phyloP scores from a whole-genome alignment of 768 basidiomycete species.

The Russula vinacea region DNA sequence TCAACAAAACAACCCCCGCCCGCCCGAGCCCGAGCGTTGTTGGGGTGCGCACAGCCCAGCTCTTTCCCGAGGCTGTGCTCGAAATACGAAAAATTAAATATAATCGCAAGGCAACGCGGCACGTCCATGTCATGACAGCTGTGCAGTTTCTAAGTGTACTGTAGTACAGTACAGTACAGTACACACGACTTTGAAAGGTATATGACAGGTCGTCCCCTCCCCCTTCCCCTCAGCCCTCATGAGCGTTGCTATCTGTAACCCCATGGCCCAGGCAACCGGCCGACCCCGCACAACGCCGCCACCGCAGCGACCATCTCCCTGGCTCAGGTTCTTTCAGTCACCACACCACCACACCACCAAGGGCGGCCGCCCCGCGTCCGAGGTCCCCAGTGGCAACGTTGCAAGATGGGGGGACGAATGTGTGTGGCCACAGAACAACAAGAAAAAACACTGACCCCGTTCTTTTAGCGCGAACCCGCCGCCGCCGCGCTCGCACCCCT shows the following conservation, averaged over 20 bases:
- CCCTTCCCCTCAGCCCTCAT: not conserved
- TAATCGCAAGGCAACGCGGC: not conserved
- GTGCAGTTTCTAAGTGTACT: not conserved
- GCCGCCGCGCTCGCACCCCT: not conserved
- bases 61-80: too few species aligned
- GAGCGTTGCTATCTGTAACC: constrained; percentile 9
- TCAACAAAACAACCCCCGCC: too few species aligned
- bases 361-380: not conserved
- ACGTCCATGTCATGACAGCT: constrained; percentile 2
- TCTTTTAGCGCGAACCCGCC: not conserved
- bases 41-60: too few species aligned
- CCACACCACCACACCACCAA: not conserved
- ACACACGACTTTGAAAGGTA: too few species aligned
- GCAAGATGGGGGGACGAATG: not conserved
- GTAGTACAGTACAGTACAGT: too few species aligned
- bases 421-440: too few species aligned
- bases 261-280: constrained; percentile 5
- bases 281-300: not conserved
- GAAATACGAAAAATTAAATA: too few species aligned
- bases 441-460: too few species aligned
- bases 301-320: not conserved
- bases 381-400: not conserved
- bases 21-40: too few species aligned
- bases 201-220: constrained; percentile 3
- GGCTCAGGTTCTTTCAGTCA: too few species aligned